Evolutionary conservation across 2,329 filamentous ascomycete species (phyloP).

Genomic region (Trichoderma sp.): DNA sequence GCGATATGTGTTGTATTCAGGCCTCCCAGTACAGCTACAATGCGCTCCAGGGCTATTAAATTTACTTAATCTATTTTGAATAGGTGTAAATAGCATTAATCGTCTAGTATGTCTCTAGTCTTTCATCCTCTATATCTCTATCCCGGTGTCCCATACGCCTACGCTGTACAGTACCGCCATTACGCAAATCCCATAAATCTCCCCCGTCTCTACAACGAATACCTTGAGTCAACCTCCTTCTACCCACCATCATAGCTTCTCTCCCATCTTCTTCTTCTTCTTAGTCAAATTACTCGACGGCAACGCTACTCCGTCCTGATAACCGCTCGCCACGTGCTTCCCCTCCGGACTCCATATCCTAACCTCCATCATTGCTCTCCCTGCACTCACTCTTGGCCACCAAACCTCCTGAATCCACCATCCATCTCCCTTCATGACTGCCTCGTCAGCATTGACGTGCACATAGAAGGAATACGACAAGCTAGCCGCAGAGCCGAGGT

Average conservation of each 20-base stretch:
- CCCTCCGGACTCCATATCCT: constrained; percentile 55
- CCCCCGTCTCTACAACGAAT: not conserved
- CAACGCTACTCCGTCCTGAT: constrained; percentile 50
- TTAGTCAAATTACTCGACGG: constrained; percentile 24
- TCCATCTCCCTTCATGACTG: constrained; percentile 44
- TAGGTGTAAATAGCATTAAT: not conserved
- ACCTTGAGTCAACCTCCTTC: not conserved
- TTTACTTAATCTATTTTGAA: too few species aligned
- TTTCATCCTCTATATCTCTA: not conserved
- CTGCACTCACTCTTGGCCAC: constrained; percentile 47
- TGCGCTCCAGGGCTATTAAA: too few species aligned
- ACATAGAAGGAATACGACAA: constrained; percentile 53
- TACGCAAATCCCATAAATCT: not conserved
- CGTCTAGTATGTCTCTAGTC: not conserved
- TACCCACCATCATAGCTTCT: constrained; percentile 26
- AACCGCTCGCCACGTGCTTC: constrained; percentile 52
- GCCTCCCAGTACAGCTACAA: not conserved
- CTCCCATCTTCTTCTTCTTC: constrained; percentile 22
- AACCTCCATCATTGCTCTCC: constrained; percentile 46
- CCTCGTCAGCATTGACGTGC: constrained; percentile 48
- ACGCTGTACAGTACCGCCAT: not conserved
- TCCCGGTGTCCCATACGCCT: not conserved
- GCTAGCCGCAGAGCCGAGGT: constrained; percentile 42
- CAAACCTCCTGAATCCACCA: constrained; percentile 56
- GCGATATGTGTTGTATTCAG: not conserved